Base-by-base conservation (phyloP, 202 grass and related monocot genomes). In the Panicum virgatum region DNA sequence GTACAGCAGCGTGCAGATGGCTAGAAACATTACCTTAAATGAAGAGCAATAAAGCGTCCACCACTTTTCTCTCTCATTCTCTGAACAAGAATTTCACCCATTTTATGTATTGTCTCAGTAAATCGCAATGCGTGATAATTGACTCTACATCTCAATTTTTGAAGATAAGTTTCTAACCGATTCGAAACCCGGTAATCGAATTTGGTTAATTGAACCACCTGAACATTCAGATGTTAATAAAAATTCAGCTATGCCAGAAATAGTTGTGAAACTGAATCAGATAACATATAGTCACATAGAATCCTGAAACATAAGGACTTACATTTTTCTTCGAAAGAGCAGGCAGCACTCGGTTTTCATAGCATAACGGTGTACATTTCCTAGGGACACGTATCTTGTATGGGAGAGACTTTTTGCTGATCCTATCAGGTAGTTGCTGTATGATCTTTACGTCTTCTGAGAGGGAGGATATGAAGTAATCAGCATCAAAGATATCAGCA, bases 71-170 rank as follows among this genome's bases (percentile, higher is more conserved):
- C 64, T 12, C 64, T 67, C 64, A 67, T 67, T 67, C 64, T 67
- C 39, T 43, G 37, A 43, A 67, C 64, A 43, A 67, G 64, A 20
- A 67, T 43, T 43, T 25, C 64, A 7, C 64, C 64, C 36, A 67
- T 67, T 67, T 43, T 23, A 43, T 22, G 37, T 67, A 67, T 67
- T 67, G 20, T 22, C 25, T 43, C 38, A 67, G 64, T 67, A n/a
- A 67, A 67, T 25, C 20, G 38, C 64, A 67, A 12, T 23, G 64
- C 38, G 0, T 67, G 64, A 43, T 67, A 67, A 67, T 67, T 67
- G 38, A 67, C 64, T 67, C 64, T 67, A 25, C 64, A 67, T 67
- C 64, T 67, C 64, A 67, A n/a, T 39, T 67, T 67, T n/a, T 67
- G 64, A 42, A 67, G 64, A 5, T 67, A 5, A 67, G 64, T 67